Conservation (phyloP, 768 basidiomycete genomes). For the Serendipita sp. region DNA sequence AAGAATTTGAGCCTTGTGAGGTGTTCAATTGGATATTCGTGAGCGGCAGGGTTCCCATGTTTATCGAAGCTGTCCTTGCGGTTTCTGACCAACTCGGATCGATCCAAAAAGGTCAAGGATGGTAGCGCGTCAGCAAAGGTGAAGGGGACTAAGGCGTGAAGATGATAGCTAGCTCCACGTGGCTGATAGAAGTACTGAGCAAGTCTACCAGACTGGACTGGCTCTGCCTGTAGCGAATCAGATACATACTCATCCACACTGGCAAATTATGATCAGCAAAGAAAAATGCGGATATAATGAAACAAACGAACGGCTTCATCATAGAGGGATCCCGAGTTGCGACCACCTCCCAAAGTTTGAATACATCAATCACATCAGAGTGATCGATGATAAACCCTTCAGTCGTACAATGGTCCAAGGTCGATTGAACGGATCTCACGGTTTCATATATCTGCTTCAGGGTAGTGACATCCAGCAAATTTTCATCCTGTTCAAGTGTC, state of each 20-base stretch:
- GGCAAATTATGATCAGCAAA: background rate
- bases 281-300: background rate
- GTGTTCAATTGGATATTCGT: background rate
- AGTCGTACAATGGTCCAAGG: background rate
- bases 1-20: background rate
- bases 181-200: slow-evolving; percentile 46
- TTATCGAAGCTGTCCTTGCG: slow-evolving; percentile 47
- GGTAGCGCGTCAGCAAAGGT: slow-evolving; percentile 65
- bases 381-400: background rate
- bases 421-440: background rate
- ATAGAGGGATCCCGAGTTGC: background rate
- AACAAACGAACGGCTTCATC: background rate
- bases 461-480: background rate
- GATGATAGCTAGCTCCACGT: slow-evolving; percentile 21
- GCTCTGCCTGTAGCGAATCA: slow-evolving; percentile 56
- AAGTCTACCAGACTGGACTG: slow-evolving; percentile 54
- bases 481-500: background rate
- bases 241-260: slow-evolving; percentile 45
- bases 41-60: background rate
- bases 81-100: slow-evolving; percentile 44
- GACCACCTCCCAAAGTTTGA: background rate
- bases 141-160: slow-evolving; percentile 42
- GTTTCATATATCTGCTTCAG: background rate
- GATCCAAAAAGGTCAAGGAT: slow-evolving; percentile 48
- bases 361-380: background rate